Evolutionary conservation across 148 eudicot genomes (phyloP).

Genomic region (Cornus controversa): DNA sequence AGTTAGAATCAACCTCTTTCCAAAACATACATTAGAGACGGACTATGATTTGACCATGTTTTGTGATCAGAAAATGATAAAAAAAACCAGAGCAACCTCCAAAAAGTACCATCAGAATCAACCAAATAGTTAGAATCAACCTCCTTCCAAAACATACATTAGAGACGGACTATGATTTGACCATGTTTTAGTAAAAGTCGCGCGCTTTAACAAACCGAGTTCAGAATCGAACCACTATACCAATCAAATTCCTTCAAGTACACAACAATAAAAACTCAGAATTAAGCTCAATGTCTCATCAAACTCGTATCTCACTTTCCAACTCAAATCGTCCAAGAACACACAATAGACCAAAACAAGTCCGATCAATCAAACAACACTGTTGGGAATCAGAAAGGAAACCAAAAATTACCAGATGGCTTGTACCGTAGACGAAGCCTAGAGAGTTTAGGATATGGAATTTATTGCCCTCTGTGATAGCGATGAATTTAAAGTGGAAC

Average conservation of each 20-base stretch:
- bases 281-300: not conserved
- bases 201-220: no score
- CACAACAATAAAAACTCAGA: not conserved
- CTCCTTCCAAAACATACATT: not conserved
- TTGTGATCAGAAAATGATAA: not conserved
- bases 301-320: not conserved
- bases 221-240: not conserved
- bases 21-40: no score
- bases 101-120: not conserved
- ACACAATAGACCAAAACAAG: not conserved
- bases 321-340: not conserved
- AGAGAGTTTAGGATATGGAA: not conserved
- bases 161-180: not conserved
- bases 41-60: not conserved
- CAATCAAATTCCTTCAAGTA: not conserved
- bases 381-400: not conserved
- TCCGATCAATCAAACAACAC: not conserved
- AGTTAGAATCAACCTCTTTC: not conserved
- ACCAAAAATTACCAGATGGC: not conserved
- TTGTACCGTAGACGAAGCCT: not conserved
- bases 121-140: not conserved
- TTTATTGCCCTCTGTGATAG: not conserved
- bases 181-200: no score
- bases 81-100: not conserved
- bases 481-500: not conserved